Base-by-base conservation (phyloP, 306 rosid species). In the Hylodesmum podocarpum region DNA sequence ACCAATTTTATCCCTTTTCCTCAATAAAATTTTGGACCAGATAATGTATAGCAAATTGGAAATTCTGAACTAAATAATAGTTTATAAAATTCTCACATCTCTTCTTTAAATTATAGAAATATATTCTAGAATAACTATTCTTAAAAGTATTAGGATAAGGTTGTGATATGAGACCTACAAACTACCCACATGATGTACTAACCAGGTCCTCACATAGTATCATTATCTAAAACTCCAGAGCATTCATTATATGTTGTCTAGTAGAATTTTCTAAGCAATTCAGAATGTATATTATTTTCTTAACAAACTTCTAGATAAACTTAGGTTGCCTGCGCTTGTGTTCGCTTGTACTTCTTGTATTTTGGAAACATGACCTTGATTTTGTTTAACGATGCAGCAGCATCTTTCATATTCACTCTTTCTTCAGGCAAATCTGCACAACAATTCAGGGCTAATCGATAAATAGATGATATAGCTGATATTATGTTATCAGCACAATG, bases 401-500 rank as follows among this genome's bases (percentile, higher is more conserved):
- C 33, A 18, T 77, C 68, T 53, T 47, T 65, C 80, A 66, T 77
- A 27, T 18, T 40, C 36, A 19, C 53, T 13, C 73, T 40, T n/a
- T 66, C 66, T 76, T 65, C 80, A 9, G 80, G 80, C 10, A 50
- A 37, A 51, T 76, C 53, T 3, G 39, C 50, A 53, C 80, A 76
- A 37, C 80, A 76, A 51, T 50, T 50, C 43, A 65, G 68, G 11
- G 74, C 74, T 72, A 66, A 6, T 53, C 29, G 41, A 15, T 66
- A 76, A 36, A 64, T 65, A 22, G 72, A 64, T 24, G 64, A 76
- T 22, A 11, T 12, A 34, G 43, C 49, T 36, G 66, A 18, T 18
- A 39, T 21, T 39, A 24, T 51, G 41, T 51, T 29, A 65, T 66
- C 57, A 51, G 25, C 31, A 39, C 15, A 46, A 16, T 65, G 31